A percentile compares a stretch with the other conserved stretches of the same genome.
These are phyloP conservation scores for Wickerhamomyces ciferrii DNA, from an alignment of 805 yeast genomes.

Conservation along the genomic window DNA sequence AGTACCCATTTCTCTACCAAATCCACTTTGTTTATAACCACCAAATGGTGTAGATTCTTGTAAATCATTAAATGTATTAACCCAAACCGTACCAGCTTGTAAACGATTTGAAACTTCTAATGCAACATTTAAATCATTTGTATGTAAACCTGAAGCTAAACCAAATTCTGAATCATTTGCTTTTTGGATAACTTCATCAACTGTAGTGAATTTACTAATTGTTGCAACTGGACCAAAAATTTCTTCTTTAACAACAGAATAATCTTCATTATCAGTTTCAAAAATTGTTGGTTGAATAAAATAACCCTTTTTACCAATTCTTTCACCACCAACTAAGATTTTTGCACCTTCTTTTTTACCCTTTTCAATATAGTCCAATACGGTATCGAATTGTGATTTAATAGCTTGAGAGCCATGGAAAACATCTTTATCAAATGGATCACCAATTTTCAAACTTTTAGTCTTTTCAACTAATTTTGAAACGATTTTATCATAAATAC, in stretches of 20 bases:
- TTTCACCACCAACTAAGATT: constrained; percentile 26
- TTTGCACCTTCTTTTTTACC: constrained; percentile 44
- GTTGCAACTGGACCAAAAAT: constrained; percentile 41
- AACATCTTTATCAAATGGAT: constrained; percentile 33
- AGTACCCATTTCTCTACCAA: constrained; percentile 79
- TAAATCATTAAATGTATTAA: constrained; percentile 64
- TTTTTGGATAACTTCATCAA: constrained; percentile 31
- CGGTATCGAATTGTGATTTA: constrained; percentile 35
- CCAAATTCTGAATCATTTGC: constrained; percentile 38
- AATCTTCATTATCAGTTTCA: constrained; percentile 29
- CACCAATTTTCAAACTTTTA: constrained; percentile 12
- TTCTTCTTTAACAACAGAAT: constrained; percentile 34
- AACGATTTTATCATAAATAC: constrained; percentile 42
- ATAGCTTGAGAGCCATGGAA: constrained; percentile 18
- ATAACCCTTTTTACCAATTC: constrained; percentile 19
- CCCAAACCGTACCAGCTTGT: constrained; percentile 66
- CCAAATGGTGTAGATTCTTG: constrained; percentile 71
- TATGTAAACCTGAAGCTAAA: constrained; percentile 51
- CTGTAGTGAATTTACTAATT: constrained; percentile 29
- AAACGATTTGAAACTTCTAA: constrained; percentile 56
- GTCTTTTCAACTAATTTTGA: constrained; percentile 28
- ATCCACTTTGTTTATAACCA: constrained; percentile 74
- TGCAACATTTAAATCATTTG: constrained; percentile 59
- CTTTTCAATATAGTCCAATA: constrained; percentile 35
- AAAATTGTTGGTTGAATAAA: constrained; percentile 39